Evolutionary conservation across 345 rosid species (phyloP).

Genomic region (Linum tenue): DNA sequence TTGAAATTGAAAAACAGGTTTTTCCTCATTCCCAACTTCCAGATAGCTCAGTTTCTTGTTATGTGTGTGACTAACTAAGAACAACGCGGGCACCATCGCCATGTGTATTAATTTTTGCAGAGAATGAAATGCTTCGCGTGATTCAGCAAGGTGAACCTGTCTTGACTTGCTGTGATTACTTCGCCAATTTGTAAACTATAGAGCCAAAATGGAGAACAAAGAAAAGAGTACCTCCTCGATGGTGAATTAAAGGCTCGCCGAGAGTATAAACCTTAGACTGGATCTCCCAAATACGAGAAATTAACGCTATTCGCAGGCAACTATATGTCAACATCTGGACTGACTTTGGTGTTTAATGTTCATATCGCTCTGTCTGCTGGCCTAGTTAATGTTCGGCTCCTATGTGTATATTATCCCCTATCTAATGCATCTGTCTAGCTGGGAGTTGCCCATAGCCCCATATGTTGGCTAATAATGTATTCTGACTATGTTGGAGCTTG

Average conservation of each 20-base stretch:
- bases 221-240: neutral
- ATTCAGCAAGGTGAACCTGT: slow-evolving; percentile 16
- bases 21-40: slow-evolving; percentile 23
- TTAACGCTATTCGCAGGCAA: neutral
- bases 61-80: neutral
- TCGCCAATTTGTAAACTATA: neutral
- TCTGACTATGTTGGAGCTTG: neutral
- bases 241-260: neutral
- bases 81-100: slow-evolving; percentile 3
- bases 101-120: slow-evolving; percentile 41
- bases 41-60: neutral
- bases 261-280: neutral
- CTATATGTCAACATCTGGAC: neutral
- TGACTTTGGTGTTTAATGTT: neutral
- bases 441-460: neutral
- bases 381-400: neutral
- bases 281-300: neutral
- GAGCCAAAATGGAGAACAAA: neutral
- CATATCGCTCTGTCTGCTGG: neutral
- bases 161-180: slow-evolving; percentile 6
- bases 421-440: neutral
- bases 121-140: slow-evolving; percentile 95
- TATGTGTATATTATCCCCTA: neutral
- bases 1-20: slow-evolving; percentile 96
- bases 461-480: neutral